Base-by-base conservation (phyloP, 345 rosid species). In the Microcos paniculata region DNA sequence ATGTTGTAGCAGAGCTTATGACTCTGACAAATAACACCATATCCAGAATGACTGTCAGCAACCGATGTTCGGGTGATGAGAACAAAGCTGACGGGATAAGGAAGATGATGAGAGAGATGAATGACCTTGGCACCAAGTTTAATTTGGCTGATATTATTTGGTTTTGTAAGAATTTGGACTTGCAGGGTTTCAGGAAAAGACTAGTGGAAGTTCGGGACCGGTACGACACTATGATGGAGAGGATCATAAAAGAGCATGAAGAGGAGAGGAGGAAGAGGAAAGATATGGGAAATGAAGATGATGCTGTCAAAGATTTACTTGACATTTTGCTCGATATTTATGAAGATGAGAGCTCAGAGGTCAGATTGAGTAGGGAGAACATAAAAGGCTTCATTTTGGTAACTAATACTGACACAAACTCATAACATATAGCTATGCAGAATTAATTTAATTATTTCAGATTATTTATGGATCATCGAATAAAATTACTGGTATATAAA, bases 331-430 rank as follows among this genome's bases (percentile, higher is more conserved):
- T 94, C 2, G 90, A 90, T 52, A 81, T 89, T 59, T 85, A 85
- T 51, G 92, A 89, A 87, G 94, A 94, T 76, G 83, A 89, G 75
- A 83, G 76, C 51, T 79, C 89, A 7, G 96, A 88, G 83, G 84
- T 80, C 35, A 85, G 78, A 57, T 73, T 94, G 61, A 89, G 89
- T 62, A 88, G 90, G 83, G 92, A 87, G 73, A 90, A 94, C 78
- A 82, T 90, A 4, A 90, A 92, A 78, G 97, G 87, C 68, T 89
- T 94, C 80, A 79, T 92, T 74, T 82, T 89, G 94, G 98, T 94
- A 87, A 83, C 26, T 6, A 57, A 15, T 67, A 21, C 26, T 72
- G 51, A 57, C 62, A 1, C 19, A 58, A 5, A 26, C 61, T 26
- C 49, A 48, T 11, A 56, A n/a, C 51, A 38, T 31, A 57, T 24